Base-by-base conservation (phyloP, 257 asterid genomes). In the Solanum lycopersicoides region DNA sequence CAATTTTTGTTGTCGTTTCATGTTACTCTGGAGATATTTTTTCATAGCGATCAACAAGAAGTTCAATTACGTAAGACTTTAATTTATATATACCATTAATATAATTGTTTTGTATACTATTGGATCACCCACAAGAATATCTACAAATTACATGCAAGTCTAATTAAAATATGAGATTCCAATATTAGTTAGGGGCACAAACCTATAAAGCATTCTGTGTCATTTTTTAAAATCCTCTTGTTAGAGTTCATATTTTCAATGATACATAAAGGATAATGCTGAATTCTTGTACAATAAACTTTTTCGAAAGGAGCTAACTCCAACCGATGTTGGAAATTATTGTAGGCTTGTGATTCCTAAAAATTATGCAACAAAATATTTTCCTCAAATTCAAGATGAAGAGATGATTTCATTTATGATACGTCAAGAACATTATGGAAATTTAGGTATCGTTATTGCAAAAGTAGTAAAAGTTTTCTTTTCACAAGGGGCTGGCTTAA, bases 401-500 rank as follows among this genome's bases (percentile, higher is more conserved):
- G 96, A 95, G 86, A 85, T 95, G 35, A 82, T 71, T 35, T 35
- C 0, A 93, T 95, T 80, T 88, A 85, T 2, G 97, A 94, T 12
- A 85, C 87, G 9, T 83, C 60, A 53, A 53, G 60, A 53, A 53
- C 23, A 53, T 53, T 53, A 53, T 53, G 60, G 60, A 92, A 89
- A 65, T 93, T 96, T 25, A 88, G 93, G 3, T 94, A 94, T 32
- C 93, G 60, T 53, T 16, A 93, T 39, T 96, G 98, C 89, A 98
- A 93, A 39, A 95, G 96, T 39, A 93, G 23, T 53, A 1, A 0
- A 53, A 53, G 60, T 53, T 53, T 89, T 42, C 96, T 94, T 63
- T 93, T 96, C 89, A 95, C 98, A 0, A 89, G 91, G 85, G 98
- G 98, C 0, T 93, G 98, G 97, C 94, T 92, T 71, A 68, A 92